Conservation (phyloP, 2,329 filamentous ascomycete genomes). For the Exophiala spinifera region DNA sequence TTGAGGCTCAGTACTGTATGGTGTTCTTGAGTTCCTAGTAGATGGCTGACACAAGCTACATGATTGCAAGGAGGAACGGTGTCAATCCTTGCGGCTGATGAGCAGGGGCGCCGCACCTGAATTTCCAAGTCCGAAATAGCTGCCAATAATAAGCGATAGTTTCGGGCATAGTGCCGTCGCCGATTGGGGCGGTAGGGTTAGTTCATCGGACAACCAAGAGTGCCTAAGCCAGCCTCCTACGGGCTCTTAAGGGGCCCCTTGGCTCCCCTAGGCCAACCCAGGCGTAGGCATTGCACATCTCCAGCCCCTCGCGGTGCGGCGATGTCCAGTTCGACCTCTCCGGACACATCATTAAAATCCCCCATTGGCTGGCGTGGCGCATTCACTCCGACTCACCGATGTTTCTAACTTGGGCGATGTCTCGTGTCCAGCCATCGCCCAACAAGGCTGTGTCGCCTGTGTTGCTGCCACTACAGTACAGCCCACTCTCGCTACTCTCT, state of each 20-base stretch:
- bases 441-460: slow-evolving; percentile 22
- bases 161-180: neutral
- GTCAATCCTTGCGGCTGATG: neutral
- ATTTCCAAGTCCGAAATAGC: neutral
- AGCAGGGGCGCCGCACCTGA: neutral
- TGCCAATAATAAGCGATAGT: neutral
- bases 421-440: neutral
- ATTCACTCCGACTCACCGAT: slow-evolving; percentile 16
- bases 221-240: too few species aligned
- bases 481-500: too few species aligned
- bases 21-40: too few species aligned
- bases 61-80: neutral
- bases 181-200: neutral
- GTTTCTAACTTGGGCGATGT: neutral
- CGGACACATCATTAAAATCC: neutral
- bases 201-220: neutral
- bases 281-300: neutral
- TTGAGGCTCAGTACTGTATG: too few species aligned
- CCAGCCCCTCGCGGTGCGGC: neutral
- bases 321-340: neutral
- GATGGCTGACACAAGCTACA: neutral
- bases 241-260: too few species aligned
- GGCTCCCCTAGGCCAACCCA: neutral
- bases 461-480: too few species aligned
- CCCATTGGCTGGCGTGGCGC: slow-evolving; percentile 13